phyloP scores from a whole-genome alignment of 306 rosid genomes.

The Trichosanthes cucumerina region DNA sequence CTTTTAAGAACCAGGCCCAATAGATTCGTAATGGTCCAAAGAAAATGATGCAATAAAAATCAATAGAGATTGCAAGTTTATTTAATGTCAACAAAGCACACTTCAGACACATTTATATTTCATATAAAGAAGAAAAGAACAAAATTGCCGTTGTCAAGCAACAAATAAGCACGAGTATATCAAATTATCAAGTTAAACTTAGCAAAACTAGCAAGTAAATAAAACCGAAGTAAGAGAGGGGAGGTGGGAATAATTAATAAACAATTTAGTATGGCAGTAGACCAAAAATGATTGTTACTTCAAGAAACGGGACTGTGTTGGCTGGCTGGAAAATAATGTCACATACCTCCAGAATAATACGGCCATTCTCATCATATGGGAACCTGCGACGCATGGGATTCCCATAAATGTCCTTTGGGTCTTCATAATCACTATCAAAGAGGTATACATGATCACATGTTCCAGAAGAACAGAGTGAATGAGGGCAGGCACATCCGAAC shows the following conservation, averaged over 20 bases:
- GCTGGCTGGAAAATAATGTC: neutral
- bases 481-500: conserved; percentile 72
- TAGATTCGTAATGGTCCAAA: neutral
- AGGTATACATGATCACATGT: conserved; percentile 91
- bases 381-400: conserved; percentile 83
- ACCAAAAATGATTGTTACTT: neutral
- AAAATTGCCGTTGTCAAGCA: neutral
- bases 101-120: neutral
- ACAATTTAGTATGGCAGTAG: neutral
- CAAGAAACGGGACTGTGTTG: neutral
- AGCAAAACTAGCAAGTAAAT: neutral
- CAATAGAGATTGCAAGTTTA: neutral
- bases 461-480: conserved; percentile 61
- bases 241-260: neutral
- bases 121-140: neutral
- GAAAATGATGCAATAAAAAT: neutral
- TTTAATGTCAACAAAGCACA: neutral
- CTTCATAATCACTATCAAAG: conserved; percentile 79
- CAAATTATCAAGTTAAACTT: neutral
- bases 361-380: conserved; percentile 81
- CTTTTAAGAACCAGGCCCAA: neutral
- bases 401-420: conserved; percentile 80
- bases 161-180: neutral
- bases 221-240: neutral
- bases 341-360: conserved; percentile 79